Evolutionary conservation across 1,284 basidiomycete genomes (phyloP), one percentile per base, ranked within the genome.

Genomic region (Ustilago cynodontis): DNA sequence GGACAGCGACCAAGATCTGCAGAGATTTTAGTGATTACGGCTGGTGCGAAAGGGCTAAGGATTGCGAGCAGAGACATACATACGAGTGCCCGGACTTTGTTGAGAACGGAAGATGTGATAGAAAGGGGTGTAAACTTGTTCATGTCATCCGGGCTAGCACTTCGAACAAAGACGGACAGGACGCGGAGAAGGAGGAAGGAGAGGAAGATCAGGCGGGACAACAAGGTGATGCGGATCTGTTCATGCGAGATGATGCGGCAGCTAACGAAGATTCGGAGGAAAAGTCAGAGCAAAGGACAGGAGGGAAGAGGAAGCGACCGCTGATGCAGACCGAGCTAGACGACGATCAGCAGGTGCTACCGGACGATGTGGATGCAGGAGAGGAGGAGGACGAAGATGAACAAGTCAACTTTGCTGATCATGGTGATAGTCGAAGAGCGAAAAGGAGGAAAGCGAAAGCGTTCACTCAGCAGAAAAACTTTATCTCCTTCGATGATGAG

Each of bases 11-110:
- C 8, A 65, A 64, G 51, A 65, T 82, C 28, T 86, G 84, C 43
- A 54, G 59, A 3, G 63, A 72, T 18, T 86, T 86, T 31, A 70
- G 77, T 59, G 64, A 73, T 8, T 60, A 79, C 35, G 84, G 84
- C 5, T 86, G 82, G 82, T 86, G 84, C 66, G 79, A 80, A 1
- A 55, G 56, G 22, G 84, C 84, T 1, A 51, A 28, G 22, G 59
- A 37, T 10, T 86, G 84, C 52, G 43, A 54, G 13, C 20, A 70
- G 57, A 65, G 83, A 24, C 84, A 86, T 55, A 80, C 84, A 33
- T 83, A 77, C 50, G 84, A 85, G 28, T 84, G 82, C 56, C 81
- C 82, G 2, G 82, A 83, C 43, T 85, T 83, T 58, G 71, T 79
- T 14, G 77, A 78, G 28, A 69, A 65, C 22, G 83, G 84, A 11